These are phyloP conservation scores for Cordia subcordata DNA, from an alignment of 257 asterid species.

Conservation along the genomic window DNA sequence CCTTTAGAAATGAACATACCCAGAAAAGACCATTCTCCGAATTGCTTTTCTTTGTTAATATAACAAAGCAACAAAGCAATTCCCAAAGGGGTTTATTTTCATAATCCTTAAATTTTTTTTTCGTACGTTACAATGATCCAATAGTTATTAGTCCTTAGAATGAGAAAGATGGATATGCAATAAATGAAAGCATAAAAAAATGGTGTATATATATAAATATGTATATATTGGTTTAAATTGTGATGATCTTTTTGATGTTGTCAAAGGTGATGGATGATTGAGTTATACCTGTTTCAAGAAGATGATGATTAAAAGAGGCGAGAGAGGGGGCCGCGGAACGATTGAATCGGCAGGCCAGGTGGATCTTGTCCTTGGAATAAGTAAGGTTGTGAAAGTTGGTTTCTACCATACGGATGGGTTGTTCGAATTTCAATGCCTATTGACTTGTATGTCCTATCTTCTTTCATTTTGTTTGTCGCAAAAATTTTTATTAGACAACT, in stretches of 20 bases:
- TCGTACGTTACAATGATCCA: not conserved
- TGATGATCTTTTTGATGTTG: not conserved
- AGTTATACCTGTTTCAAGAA: constrained; percentile 3
- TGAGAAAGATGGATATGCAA: not conserved
- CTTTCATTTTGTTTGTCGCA: too few species aligned
- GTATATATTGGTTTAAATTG: too few species aligned
- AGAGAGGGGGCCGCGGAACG: constrained; percentile 15
- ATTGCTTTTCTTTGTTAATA: too few species aligned
- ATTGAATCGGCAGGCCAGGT: constrained; percentile 18
- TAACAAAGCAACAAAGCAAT: too few species aligned
- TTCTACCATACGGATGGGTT: not conserved
- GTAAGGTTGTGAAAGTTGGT: constrained; percentile 56
- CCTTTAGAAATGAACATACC: too few species aligned
- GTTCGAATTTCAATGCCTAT: too few species aligned
- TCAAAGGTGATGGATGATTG: not conserved
- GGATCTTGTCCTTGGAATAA: constrained; percentile 37
- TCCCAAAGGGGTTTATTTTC: too few species aligned
- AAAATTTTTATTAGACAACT: too few species aligned
- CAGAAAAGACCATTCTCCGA: too few species aligned
- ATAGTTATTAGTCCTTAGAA: not conserved
- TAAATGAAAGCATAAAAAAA: too few species aligned
- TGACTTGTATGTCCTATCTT: too few species aligned
- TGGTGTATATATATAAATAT: not conserved
- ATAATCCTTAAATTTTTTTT: too few species aligned
- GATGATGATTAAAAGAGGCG: not conserved